Base-by-base conservation (phyloP, 257 asterid species). In the Agastache rugosa region DNA sequence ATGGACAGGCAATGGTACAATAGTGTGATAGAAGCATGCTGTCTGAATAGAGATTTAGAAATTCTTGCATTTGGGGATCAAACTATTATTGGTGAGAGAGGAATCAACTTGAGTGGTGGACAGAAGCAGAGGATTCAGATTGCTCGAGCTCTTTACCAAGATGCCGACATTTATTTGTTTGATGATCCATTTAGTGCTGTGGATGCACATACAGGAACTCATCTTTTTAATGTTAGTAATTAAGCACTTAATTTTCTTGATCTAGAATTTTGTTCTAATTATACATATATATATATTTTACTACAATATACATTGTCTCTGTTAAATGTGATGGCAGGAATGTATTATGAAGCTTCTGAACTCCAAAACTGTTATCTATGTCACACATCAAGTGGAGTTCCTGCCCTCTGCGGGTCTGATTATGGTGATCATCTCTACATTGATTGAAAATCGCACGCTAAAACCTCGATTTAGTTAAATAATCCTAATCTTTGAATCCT, bases 71-170 rank as follows among this genome's bases (percentile, higher is more conserved):
- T 78, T 73, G 98, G 97, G 1, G 98, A 93, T 85, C 94, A 89
- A 76, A 89, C 96, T 19, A 85, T 89, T 70, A 83, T 93, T 53
- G 98, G 98, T 22, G 97, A 93, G 85, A 76, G 98, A 60, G 98
- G 98, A 71, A 89, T 93, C 76, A 93, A 93, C 72, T 82, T 91
- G 85, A 93, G 98, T 37, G 96, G 96, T 29, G 98, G 97, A 20
- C 97, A 89, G 83, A 93, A 89, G 77, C 97, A 90, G 82, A 80
- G 98, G 78, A 84, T 90, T 68, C 98, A 92, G 79, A 89, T 93
- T 71, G 97, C 98, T 2, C 89, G 98, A 4, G 96, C 97, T 31
- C 74, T 89, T 8, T 93, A 88, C 74, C 96, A 93, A 74, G 93
- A 93, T 73, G 96, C 91, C 4, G 92, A 89, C 27, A 45, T 67